A percentile compares a stretch with the other conserved stretches of the same genome.
Conservation (phyloP, 768 basidiomycete species). For the Suillus lakei region DNA sequence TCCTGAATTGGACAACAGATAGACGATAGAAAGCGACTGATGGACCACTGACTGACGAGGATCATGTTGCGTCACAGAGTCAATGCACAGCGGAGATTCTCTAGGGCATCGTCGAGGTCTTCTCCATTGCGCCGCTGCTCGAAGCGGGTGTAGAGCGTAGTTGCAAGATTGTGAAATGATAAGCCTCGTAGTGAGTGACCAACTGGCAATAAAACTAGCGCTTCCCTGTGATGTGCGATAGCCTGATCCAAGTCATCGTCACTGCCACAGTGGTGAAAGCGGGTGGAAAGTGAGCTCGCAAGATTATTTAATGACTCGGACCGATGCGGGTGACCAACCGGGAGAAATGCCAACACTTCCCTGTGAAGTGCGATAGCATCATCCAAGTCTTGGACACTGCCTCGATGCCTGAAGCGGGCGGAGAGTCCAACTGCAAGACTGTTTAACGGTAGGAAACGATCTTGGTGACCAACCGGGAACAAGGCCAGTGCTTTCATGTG, state of each 20-base stretch:
- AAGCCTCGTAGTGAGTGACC: too few species aligned
- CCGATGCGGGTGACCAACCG: neutral
- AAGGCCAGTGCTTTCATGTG: neutral
- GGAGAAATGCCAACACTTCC: neutral
- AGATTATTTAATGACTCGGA: too few species aligned
- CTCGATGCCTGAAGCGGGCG: too few species aligned
- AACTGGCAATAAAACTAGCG: neutral
- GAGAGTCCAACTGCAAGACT: constrained; percentile 10
- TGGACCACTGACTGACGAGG: neutral
- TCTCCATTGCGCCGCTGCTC: neutral
- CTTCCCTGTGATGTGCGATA: neutral
- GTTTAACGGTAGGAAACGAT: constrained; percentile 11
- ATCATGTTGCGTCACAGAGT: neutral
- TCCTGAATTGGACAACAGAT: constrained; percentile 11
- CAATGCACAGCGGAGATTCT: too few species aligned
- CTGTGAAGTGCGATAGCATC: neutral
- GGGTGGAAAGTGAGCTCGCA: too few species aligned
- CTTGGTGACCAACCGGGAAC: constrained; percentile 15
- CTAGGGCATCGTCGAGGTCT: constrained; percentile 3
- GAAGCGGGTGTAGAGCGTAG: neutral
- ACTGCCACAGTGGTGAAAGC: too few species aligned
- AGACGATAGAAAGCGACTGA: neutral
- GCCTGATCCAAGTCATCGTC: too few species aligned
- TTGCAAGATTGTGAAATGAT: constrained; percentile 6
- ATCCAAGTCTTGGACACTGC: too few species aligned